Conservation (phyloP, 1,284 basidiomycete species). For the Somion occarium region DNA sequence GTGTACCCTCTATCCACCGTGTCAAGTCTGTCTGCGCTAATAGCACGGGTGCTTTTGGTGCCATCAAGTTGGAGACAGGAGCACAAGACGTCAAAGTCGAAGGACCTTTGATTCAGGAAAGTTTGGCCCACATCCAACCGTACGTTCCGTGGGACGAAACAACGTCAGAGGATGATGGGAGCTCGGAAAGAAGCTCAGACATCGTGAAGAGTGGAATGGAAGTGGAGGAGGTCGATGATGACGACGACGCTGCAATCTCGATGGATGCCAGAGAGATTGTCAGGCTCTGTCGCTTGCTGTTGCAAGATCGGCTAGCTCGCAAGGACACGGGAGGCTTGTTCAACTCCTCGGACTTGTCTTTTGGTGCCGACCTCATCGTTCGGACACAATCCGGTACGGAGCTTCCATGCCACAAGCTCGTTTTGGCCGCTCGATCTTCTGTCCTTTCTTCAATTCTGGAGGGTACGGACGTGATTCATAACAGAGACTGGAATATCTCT, state of each 20-base stretch:
- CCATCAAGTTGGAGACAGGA: conserved; percentile 63
- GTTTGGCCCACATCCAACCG: neutral
- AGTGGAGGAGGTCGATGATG: conserved; percentile 4
- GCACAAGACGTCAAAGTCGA: neutral
- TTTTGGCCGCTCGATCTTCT: conserved; percentile 61
- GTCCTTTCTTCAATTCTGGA: conserved; percentile 43
- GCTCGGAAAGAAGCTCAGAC: neutral
- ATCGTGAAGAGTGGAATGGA: neutral
- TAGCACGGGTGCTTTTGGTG: conserved; percentile 86
- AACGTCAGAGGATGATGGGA: neutral
- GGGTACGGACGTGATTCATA: conserved; percentile 19
- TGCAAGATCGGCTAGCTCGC: conserved; percentile 17
- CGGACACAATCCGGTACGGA: conserved; percentile 32
- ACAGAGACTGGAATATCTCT: conserved; percentile 10
- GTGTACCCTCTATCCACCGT: conserved; percentile 81
- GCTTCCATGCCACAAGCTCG: conserved; percentile 63
- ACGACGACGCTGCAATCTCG: conserved; percentile 26
- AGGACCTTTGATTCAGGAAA: conserved; percentile 1
- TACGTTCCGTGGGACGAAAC: neutral
- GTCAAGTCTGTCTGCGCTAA: conserved; percentile 84
- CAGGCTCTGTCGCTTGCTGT: conserved; percentile 37
- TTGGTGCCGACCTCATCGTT: conserved; percentile 65
- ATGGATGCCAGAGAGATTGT: conserved; percentile 46
- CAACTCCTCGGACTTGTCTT: conserved; percentile 20
- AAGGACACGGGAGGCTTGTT: conserved; percentile 18